These are phyloP conservation scores for Actinomortierella ambigua DNA, from an alignment of 371 early-diverging fungal species.

Conservation along the genomic window DNA sequence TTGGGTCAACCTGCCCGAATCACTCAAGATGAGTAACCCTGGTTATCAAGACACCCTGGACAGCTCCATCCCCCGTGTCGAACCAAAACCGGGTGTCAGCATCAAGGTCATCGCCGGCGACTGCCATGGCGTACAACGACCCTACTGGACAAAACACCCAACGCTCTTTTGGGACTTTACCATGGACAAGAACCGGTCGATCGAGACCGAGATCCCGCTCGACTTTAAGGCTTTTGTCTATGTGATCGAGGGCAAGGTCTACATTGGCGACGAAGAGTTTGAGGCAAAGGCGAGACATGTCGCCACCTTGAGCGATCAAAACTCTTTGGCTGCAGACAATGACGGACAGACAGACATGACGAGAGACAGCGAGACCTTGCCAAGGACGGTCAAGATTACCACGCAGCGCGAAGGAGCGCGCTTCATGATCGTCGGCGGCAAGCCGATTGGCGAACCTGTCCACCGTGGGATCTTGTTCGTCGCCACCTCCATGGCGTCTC, in stretches of 20 bases:
- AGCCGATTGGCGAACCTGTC: no score
- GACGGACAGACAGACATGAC: no score
- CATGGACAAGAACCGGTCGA: constrained; percentile 54
- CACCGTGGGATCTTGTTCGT: no score
- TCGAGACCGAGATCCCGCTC: constrained; percentile 59
- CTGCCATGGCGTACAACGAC: constrained; percentile 61
- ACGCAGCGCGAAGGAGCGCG: no score
- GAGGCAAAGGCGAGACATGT: no score
- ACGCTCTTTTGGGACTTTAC: constrained; percentile 75
- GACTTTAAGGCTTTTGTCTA: constrained; percentile 70
- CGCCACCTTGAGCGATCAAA: no score
- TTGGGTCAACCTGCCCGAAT: constrained; percentile 86
- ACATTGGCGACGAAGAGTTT: constrained; percentile 32
- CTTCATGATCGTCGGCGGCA: no score
- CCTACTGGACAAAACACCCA: constrained; percentile 71
- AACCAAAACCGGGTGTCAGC: constrained; percentile 55
- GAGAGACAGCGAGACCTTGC: no score
- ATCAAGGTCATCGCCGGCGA: constrained; percentile 84
- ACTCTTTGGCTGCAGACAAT: no score
- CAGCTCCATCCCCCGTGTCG: constrained; percentile 53
- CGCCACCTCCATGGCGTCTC: no score
- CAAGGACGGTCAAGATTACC: no score
- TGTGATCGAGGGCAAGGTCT: constrained; percentile 62
- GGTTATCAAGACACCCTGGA: constrained; percentile 77
- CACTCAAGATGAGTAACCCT: constrained; percentile 79